Percentiles rank a stretch among this genome's conserved stretches.
These are phyloP conservation scores for Komagataella mondaviorum DNA, from an alignment of 805 yeast genomes.

Conservation along the genomic window DNA sequence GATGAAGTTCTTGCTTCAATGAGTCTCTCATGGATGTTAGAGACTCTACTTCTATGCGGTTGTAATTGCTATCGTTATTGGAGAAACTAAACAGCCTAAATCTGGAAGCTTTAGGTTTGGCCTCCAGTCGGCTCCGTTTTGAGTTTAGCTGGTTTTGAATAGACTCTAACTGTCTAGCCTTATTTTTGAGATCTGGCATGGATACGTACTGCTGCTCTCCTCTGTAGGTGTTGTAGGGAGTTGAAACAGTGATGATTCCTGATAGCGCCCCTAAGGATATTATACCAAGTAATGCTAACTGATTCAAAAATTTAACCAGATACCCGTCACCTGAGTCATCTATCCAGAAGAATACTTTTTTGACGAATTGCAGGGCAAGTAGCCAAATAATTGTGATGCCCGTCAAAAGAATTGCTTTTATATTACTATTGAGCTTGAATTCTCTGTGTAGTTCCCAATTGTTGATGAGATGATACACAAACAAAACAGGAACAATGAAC, in stretches of 20 bases:
- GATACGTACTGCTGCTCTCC: not conserved
- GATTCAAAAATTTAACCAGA: slow-evolving; percentile 21
- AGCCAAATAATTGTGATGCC: not conserved
- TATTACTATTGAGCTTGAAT: not conserved
- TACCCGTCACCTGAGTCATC: not conserved
- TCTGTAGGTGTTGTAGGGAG: slow-evolving; percentile 13
- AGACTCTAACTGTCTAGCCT: not conserved
- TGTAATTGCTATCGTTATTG: not conserved
- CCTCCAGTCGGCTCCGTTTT: not conserved
- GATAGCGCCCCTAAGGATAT: slow-evolving; percentile 34
- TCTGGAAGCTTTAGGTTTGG: not conserved
- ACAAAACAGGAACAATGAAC: slow-evolving; percentile 28
- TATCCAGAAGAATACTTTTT: not conserved
- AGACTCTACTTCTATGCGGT: not conserved
- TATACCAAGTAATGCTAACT: slow-evolving; percentile 33
- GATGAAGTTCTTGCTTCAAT: slow-evolving; percentile 19
- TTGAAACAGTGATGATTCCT: slow-evolving; percentile 38
- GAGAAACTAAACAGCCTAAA: not conserved
- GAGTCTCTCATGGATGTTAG: slow-evolving; percentile 5
- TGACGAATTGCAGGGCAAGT: not conserved
- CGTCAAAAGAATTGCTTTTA: not conserved
- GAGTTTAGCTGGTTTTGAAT: not conserved
- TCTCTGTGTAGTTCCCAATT: not conserved
- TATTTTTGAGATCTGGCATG: not conserved
- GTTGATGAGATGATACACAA: not conserved